These are phyloP conservation scores for Ceratocystis albifundus DNA, from an alignment of 2,329 filamentous ascomycete species.

Conservation along the genomic window DNA sequence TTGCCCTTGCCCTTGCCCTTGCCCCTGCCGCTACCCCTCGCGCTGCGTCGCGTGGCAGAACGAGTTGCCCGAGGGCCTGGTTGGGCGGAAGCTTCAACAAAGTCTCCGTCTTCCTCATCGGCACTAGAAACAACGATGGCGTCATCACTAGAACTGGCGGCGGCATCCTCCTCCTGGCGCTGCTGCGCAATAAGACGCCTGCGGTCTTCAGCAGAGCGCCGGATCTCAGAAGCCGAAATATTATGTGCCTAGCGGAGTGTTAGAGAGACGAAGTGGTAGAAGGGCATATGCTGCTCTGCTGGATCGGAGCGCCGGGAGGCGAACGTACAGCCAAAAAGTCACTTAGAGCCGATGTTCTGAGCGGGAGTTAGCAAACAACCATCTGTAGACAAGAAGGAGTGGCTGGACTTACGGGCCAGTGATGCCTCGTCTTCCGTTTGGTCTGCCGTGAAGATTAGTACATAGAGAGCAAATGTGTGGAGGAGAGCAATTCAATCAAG, in stretches of 20 bases:
- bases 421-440: constrained; percentile 11
- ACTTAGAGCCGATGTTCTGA: constrained; percentile 43
- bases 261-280: not conserved
- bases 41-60: not conserved
- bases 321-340: constrained; percentile 40
- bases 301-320: not conserved
- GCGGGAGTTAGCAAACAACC: constrained; percentile 7
- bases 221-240: constrained; percentile 51
- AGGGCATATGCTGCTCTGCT: too few relatives aligned
- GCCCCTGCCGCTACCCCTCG: not conserved
- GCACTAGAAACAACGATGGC: not conserved
- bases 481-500: not conserved
- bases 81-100: not conserved
- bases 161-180: constrained; percentile 25
- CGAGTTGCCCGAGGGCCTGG: not conserved
- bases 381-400: constrained; percentile 44
- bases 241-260: constrained; percentile 48
- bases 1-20: constrained; percentile 20
- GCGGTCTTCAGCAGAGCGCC: constrained; percentile 39
- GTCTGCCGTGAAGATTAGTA: not conserved
- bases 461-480: not conserved
- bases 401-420: constrained; percentile 28
- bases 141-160: not conserved
- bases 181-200: constrained; percentile 31
- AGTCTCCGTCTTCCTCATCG: not conserved